Base-by-base conservation (phyloP, 2,329 filamentous ascomycete species). In the Aspergillus phoenicis region DNA sequence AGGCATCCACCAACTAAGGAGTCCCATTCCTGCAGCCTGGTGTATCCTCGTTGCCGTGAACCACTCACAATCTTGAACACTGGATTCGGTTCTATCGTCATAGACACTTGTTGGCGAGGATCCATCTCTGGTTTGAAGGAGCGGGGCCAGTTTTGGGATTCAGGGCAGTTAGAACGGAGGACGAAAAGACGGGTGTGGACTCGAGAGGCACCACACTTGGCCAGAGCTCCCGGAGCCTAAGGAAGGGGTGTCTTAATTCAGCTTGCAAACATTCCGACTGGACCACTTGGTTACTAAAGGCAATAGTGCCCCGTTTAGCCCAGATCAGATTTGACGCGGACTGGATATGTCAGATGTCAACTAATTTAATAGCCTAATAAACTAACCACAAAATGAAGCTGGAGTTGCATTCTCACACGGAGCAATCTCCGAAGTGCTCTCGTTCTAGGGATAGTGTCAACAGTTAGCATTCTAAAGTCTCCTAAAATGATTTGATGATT, bases 321-420 rank as follows among this genome's bases (percentile, higher is more conserved):
- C 47, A 51, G 47, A 51, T 30, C 47, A 20, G 47, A 30, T 51
- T 15, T 28, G 47, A 17, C 33, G 47, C 26, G 47, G 47, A 22
- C 26, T 33, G 47, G 47, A 51, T 51, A 24, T 51, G 47, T 51
- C 47, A 51, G 47, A 51, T 51, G 26, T 51, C 47, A 51, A 51
- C 33, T 28, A 51, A 51, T 15, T 36, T 6, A 36, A 36, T 11
- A 36, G 33, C 33, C 33, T 13, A 36, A 36, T 15, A 36, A 36
- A 36, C 33, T 45, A 45, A 22, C 22, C 41, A 45, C 8, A 10
- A 43, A 43, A n/a, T 8, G 39, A n/a, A 5, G 15, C 39, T 43
- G 39, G 39, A 43, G 15, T 5, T 43, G 39, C 33, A 13, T 45
- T 45, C 22, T 11, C 33, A 36, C 33, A 15, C 33, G 33, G 33